These are phyloP conservation scores for Chaetomium strumarium DNA, from an alignment of 2,329 filamentous ascomycete genomes.

Conservation along the genomic window DNA sequence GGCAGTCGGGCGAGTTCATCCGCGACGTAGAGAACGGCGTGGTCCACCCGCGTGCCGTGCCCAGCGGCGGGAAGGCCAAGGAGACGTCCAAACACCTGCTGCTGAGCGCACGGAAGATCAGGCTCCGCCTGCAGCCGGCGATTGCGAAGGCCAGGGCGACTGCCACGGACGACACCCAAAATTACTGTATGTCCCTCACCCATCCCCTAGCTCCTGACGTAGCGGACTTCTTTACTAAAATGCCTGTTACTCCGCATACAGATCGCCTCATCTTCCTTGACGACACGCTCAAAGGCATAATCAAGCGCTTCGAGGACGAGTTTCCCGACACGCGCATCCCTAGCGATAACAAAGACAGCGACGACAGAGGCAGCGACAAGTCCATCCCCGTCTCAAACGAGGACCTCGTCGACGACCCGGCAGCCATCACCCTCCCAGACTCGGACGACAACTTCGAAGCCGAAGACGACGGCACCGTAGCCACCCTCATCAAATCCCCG, in stretches of 20 bases:
- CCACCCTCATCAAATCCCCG: constrained; percentile 31
- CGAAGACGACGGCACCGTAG: constrained; percentile 39
- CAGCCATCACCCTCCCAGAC: constrained; percentile 7
- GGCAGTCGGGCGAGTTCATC: constrained; percentile 47
- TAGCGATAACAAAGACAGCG: constrained; percentile 24
- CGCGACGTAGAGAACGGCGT: constrained; percentile 48
- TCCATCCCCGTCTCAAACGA: constrained; percentile 11
- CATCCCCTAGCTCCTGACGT: neutral
- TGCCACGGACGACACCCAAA: constrained; percentile 58
- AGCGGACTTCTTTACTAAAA: no score
- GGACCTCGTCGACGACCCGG: constrained; percentile 5
- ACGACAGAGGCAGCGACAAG: constrained; percentile 22
- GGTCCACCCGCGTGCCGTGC: constrained; percentile 31
- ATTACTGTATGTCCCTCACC: constrained; percentile 58
- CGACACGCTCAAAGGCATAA: constrained; percentile 81
- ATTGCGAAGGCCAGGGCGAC: constrained; percentile 66
- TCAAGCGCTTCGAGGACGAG: constrained; percentile 91
- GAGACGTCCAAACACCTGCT: constrained; percentile 91
- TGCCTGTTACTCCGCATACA: no score
- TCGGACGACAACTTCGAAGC: constrained; percentile 45
- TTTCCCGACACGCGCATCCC: constrained; percentile 75
- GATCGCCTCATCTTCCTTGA: constrained; percentile 81
- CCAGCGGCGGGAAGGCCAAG: constrained; percentile 62
- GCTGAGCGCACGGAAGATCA: constrained; percentile 82
- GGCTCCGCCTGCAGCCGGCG: constrained; percentile 74